Percentiles rank a stretch among this genome's conserved stretches.
These are phyloP conservation scores for Beta corolliflora DNA, from an alignment of 179 eudicot genomes.

Conservation along the genomic window DNA sequence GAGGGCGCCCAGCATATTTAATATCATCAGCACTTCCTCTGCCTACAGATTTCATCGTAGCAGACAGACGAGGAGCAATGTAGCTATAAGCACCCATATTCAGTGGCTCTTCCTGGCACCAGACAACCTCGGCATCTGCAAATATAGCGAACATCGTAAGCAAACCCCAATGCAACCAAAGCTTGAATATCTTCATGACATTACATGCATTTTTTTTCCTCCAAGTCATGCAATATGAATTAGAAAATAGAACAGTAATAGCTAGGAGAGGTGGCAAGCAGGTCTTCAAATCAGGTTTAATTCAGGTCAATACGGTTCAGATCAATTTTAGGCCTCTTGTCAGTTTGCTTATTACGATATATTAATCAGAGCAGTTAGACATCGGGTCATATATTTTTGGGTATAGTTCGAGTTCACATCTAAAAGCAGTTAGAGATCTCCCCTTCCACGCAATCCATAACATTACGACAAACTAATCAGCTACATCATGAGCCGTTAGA, in stretches of 20 bases:
- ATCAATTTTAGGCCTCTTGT: too few species aligned
- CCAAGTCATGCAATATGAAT: neutral
- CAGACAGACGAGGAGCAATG: constrained; percentile 67
- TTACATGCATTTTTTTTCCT: neutral
- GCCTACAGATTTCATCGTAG: constrained; percentile 68
- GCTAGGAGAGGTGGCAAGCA: too few species aligned
- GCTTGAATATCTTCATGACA: neutral
- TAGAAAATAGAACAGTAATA: neutral
- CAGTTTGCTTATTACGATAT: too few species aligned
- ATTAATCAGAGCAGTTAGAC: too few species aligned
- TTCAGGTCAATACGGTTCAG: too few species aligned
- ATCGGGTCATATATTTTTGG: neutral
- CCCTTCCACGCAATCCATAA: too few species aligned
- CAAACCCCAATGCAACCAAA: neutral
- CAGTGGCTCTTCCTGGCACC: constrained; percentile 99
- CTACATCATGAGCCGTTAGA: too few species aligned
- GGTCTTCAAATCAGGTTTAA: too few species aligned
- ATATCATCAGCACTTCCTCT: constrained; percentile 63
- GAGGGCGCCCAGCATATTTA: constrained; percentile 78
- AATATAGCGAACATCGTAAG: neutral
- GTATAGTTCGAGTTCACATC: too few species aligned
- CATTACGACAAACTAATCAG: too few species aligned
- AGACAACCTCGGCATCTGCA: constrained; percentile 90
- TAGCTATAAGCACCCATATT: constrained; percentile 91
- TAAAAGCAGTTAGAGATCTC: too few species aligned